Evolutionary conservation across 2,329 filamentous ascomycete species (phyloP), one percentile per base, ranked within the genome.

Genomic region (Clonostachys chloroleuca): DNA sequence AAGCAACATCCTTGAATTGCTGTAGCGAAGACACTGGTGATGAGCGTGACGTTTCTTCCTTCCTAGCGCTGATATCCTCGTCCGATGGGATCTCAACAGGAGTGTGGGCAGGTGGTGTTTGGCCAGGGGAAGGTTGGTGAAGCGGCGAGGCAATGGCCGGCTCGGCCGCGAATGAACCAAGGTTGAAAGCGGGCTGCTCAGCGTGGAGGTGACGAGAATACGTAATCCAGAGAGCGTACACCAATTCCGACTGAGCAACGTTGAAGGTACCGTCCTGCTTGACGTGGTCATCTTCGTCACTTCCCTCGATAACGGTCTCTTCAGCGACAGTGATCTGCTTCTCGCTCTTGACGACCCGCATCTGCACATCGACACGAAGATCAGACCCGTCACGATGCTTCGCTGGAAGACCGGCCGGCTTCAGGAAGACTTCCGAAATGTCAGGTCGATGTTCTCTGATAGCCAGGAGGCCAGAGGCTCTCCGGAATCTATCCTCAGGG

Each of bases 171-270:
- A 41, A 30, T 10, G 24, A 30, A 36, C 84, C 73, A 17, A 78
- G 73, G n/a, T 80, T 77, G 42, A 84, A 65, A 47, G 67, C 68
- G 45, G 76, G 73, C 51, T 83, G 83, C 36, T 83, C 78, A 14
- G 89, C 87, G 63, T 99, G 94, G 12, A 97, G 76, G 59, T 96
- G 90, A 52, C 92, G 81, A 16, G 92, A 97, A 63, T 97, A 99
- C 2, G 92, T 97, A 54, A 99, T 87, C 94, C 94, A 99, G 33
- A 99, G 71, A 12, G 94, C 94, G 69, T 92, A 97, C 0, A 97
- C 91, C 52, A 95, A 80, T 63, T 96, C 91, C 14, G 84, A 81
- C 51, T 78, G 73, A 5, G 70, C 61, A 34, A 73, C 66, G 12
- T 77, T 65, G n/a, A 79, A 75, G 9, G 72, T 59, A 43, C 62